A percentile compares a stretch with the other conserved stretches of the same genome.
Conservation (phyloP, 208 protist genomes). For the Acanthamoeba royreba region DNA sequence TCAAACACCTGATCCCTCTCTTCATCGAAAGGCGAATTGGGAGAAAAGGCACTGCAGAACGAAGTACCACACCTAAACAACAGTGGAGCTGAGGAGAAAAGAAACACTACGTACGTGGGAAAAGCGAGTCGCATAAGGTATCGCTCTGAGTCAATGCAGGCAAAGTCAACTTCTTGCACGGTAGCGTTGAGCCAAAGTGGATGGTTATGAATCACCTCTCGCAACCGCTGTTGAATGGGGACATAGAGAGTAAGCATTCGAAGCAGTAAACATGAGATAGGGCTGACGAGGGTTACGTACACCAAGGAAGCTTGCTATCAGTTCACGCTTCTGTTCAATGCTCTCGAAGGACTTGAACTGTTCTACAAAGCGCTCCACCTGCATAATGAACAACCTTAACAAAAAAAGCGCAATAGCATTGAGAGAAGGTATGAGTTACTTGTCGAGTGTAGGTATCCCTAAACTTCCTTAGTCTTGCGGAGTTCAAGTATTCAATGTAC, state of each 20-base stretch:
- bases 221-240: neutral
- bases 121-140: conserved; percentile 18
- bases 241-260: neutral
- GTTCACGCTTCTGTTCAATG: conserved; percentile 6
- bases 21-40: neutral
- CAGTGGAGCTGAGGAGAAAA: neutral
- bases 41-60: neutral
- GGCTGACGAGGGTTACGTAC: neutral
- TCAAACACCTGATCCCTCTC: neutral
- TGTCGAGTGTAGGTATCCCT: neutral
- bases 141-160: neutral
- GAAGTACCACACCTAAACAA: neutral
- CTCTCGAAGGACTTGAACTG: conserved; percentile 13
- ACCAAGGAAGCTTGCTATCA: conserved; percentile 3
- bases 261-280: neutral
- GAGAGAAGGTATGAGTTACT: neutral
- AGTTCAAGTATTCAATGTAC: conserved; percentile 9
- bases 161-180: neutral
- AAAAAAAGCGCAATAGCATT: neutral
- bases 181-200: neutral
- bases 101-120: neutral
- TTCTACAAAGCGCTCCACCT: conserved; percentile 3
- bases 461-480: neutral
- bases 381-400: too few relatives aligned
- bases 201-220: neutral